Percentiles rank a stretch among this genome's conserved stretches.
Conservation (phyloP, 2,329 filamentous ascomycete genomes). For the Thyridium curvatum region DNA sequence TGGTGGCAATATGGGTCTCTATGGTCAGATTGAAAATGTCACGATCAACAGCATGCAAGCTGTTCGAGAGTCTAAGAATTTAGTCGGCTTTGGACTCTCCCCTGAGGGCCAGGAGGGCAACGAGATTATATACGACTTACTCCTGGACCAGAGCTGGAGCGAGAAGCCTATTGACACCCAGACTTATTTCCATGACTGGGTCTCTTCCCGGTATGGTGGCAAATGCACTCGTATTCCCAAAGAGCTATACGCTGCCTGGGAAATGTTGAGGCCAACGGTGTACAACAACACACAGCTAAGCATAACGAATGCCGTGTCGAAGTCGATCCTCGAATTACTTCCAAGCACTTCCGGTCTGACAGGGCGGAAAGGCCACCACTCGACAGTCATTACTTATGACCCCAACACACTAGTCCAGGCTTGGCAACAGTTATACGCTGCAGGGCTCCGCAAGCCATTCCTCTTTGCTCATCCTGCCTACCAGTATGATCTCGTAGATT, state of each 20-base stretch:
- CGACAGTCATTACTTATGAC: conserved; percentile 35
- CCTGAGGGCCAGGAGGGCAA: conserved; percentile 46
- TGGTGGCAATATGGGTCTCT: conserved; percentile 41
- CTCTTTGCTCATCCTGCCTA: conserved; percentile 36
- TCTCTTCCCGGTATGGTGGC: conserved; percentile 29
- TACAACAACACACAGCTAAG: conserved; percentile 42
- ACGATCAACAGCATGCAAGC: conserved; percentile 40
- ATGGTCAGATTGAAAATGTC: conserved; percentile 42
- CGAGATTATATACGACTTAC: conserved; percentile 43
- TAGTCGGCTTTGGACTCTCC: conserved; percentile 41
- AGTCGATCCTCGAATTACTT: conserved; percentile 37
- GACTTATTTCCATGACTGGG: conserved; percentile 40
- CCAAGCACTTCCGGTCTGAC: conserved; percentile 33
- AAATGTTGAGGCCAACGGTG: conserved; percentile 33
- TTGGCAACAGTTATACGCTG: conserved; percentile 30
- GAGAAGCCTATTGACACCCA: conserved; percentile 31
- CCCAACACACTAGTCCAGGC: conserved; percentile 26
- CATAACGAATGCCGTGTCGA: conserved; percentile 28
- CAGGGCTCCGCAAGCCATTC: conserved; percentile 17
- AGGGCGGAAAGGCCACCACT: conserved; percentile 30
- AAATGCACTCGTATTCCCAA: conserved; percentile 15
- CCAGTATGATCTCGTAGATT: conserved; percentile 39
- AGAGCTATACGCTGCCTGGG: conserved; percentile 36
- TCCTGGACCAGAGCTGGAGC: conserved; percentile 45
- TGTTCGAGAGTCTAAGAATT: conserved; percentile 27